Base-by-base conservation (phyloP, 75 land plant genomes). In the Sequoia sempervirens region DNA sequence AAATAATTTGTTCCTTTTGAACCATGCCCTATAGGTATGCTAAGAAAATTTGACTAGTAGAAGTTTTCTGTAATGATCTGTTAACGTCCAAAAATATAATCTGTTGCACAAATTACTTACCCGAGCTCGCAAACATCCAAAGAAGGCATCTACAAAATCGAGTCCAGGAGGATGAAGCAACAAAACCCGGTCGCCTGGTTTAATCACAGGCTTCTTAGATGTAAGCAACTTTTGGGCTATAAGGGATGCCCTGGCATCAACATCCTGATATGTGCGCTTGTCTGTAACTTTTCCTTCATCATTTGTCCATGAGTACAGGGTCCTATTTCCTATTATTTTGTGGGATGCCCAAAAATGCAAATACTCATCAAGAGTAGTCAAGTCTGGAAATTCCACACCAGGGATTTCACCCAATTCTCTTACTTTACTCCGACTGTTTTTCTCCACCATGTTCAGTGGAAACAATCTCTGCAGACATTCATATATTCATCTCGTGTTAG, bases 81-180 rank as follows among this genome's bases (percentile, higher is more conserved):
- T 61, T 61, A 23, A 8, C 0, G 5, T 20, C n/a, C 28, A 26
- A 23, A 61, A 61, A 12, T 1, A 61, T 61, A 61, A 23, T 23
- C 66, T 61, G 26, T 23, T 61, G n/a, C 66, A 20, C 26, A 30
- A 82, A 74, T 69, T 43, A 37, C 84, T 74, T 43, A 83, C 84
- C 30, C 40, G 85, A 23, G 93, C 91, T 75, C 90, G 81, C 30
- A 90, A 46, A 81, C 93, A 92, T 0, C 91, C 93, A 68, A 92
- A 88, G 82, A 92, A 92, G 0, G 93, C 93, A 84, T 89, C 93
- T 26, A 92, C 54, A 69, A 92, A 92, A 52, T 92, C 93, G 13
- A 92, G 83, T 50, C 93, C 93, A 30, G 93, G 93, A 53, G 85
- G 85, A 82, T 89, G 83, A 41, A 92, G 84, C 4, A 92, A 85